Evolutionary conservation across 768 basidiomycete genomes (phyloP).

Genomic region (Pleurotus salmoneostramineus): DNA sequence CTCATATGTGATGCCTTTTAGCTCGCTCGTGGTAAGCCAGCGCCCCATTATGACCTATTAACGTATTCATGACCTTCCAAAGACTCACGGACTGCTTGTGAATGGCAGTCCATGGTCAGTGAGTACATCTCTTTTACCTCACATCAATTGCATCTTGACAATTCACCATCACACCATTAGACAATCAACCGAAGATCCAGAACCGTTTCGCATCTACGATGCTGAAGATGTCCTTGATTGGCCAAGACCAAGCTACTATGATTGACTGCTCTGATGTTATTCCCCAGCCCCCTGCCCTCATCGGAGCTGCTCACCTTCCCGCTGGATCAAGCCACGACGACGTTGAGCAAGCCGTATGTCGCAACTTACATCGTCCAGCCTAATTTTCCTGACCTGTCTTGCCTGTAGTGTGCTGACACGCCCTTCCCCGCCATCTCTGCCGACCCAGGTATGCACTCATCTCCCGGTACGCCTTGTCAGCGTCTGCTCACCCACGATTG

Average conservation of each 20-base stretch:
- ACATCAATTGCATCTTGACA: background rate
- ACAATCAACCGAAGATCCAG: constrained; percentile 28
- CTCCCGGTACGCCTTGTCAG: background rate
- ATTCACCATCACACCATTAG: constrained; percentile 6
- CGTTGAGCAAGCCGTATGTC: constrained; percentile 25
- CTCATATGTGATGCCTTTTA: constrained; percentile 2
- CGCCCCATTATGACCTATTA: background rate
- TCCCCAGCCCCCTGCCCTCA: constrained; percentile 25
- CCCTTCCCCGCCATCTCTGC: constrained; percentile 31
- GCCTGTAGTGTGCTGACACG: constrained; percentile 23
- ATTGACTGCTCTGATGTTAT: constrained; percentile 45
- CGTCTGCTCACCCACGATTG: background rate
- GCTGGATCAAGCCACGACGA: constrained; percentile 22
- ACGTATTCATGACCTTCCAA: constrained; percentile 4
- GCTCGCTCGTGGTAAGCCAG: constrained; percentile 22
- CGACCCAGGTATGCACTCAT: constrained; percentile 17
- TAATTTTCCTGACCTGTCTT: constrained; percentile 15
- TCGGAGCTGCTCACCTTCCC: constrained; percentile 24
- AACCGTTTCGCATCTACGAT: constrained; percentile 36
- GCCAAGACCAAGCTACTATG: constrained; percentile 29
- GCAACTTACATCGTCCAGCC: background rate
- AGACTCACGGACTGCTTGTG: constrained; percentile 42
- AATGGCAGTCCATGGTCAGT: constrained; percentile 42
- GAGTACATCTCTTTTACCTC: constrained; percentile 7
- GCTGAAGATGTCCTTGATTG: constrained; percentile 38